A percentile compares a stretch with the other conserved stretches of the same genome.
Conservation (phyloP, 306 rosid genomes). For the Corylus heterophylla region DNA sequence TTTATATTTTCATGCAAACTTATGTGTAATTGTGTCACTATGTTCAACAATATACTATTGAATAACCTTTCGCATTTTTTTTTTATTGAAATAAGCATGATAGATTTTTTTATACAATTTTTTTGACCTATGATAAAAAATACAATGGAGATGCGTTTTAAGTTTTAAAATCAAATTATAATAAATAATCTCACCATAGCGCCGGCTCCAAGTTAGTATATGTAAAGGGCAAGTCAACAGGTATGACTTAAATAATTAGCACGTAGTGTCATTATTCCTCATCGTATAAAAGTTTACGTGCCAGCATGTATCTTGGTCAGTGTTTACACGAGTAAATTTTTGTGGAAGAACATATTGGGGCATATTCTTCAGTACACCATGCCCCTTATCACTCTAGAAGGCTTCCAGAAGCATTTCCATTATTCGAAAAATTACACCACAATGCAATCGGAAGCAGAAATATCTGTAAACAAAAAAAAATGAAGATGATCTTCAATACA, state of each 20-base stretch:
- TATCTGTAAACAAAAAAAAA: background rate
- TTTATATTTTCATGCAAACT: too few relatives aligned
- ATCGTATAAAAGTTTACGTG: background rate
- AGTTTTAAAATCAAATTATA: too few relatives aligned
- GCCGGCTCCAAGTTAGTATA: background rate
- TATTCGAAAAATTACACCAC: slow-evolving; percentile 17
- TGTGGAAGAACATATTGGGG: background rate
- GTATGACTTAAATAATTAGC: background rate
- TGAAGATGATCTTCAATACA: background rate
- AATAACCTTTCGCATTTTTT: too few relatives aligned
- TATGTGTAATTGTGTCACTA: too few relatives aligned
- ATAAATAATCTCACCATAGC: too few relatives aligned
- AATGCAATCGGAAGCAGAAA: background rate
- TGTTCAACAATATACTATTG: too few relatives aligned
- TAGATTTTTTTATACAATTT: too few relatives aligned
- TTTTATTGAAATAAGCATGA: too few relatives aligned
- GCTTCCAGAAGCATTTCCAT: background rate
- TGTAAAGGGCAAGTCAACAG: background rate
- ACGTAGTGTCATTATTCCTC: background rate
- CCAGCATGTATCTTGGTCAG: background rate
- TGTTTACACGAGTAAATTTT: background rate
- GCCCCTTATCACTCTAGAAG: background rate
- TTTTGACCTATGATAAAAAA: too few relatives aligned
- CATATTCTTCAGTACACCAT: background rate
- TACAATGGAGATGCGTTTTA: too few relatives aligned